phyloP scores from a whole-genome alignment of 441 rosid species.

The Hura crepitans region DNA sequence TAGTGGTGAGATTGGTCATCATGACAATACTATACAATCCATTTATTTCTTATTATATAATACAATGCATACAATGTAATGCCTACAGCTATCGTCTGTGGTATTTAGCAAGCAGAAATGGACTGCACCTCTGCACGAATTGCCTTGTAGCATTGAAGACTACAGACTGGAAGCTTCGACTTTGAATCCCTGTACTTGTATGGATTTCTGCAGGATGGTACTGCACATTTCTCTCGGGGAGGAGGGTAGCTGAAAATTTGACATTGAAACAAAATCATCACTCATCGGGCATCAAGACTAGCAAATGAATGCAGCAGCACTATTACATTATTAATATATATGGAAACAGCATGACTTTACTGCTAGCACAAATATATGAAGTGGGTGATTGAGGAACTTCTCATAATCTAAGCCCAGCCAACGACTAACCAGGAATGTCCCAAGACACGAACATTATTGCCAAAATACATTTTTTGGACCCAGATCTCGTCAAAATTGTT shows the following conservation, averaged over 20 bases:
- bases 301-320: background rate
- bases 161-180: conserved; percentile 81
- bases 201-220: conserved; percentile 70
- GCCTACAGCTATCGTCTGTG: background rate
- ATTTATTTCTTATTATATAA: background rate
- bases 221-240: conserved; percentile 82
- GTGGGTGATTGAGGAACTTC: no score
- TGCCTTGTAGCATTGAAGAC: conserved; percentile 85
- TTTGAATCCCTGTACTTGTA: conserved; percentile 85
- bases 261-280: conserved; percentile 6
- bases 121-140: conserved; percentile 40
- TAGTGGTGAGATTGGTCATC: no score
- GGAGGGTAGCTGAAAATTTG: conserved; percentile 72
- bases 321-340: no score
- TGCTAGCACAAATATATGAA: no score
- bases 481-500: no score
- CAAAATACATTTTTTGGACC: no score
- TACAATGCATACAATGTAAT: background rate
- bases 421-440: background rate
- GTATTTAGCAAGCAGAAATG: conserved; percentile 41
- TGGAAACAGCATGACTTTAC: no score
- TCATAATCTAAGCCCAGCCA: no score
- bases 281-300: background rate
- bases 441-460: background rate
- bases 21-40: background rate